phyloP scores from a whole-genome alignment of 2,329 filamentous ascomycete genomes.

The Trichoderma aggressivum region DNA sequence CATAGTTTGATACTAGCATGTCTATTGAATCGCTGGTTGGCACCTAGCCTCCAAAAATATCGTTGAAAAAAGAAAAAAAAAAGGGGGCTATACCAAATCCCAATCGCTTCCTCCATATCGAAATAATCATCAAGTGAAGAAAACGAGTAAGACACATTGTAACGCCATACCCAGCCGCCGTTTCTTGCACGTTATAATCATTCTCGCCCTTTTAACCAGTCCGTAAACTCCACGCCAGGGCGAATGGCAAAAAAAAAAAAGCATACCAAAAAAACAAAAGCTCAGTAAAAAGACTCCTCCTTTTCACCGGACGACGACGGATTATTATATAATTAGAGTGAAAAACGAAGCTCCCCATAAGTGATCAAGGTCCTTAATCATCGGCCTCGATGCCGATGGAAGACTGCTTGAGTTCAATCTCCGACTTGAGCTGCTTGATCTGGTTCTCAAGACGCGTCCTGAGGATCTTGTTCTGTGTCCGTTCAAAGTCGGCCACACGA shows the following conservation, averaged over 20 bases:
- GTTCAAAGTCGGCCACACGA: slow-evolving; percentile 43
- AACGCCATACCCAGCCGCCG: slow-evolving; percentile 1
- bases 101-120: not conserved
- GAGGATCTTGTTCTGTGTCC: slow-evolving; percentile 47
- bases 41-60: not conserved
- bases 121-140: not conserved
- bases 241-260: not conserved
- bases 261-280: not conserved
- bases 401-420: slow-evolving; percentile 45
- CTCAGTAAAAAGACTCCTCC: not conserved
- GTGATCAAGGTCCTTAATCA: slow-evolving; percentile 26
- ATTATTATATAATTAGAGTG: not conserved
- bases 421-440: slow-evolving; percentile 46
- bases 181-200: not conserved
- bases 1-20: not conserved
- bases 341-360: not conserved
- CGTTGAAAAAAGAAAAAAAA: not conserved
- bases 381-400: slow-evolving; percentile 42
- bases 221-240: slow-evolving; percentile 8
- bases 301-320: not conserved
- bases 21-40: not conserved
- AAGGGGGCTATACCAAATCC: not conserved
- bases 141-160: not conserved
- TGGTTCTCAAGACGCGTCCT: slow-evolving; percentile 47
- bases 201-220: not conserved